Evolutionary conservation across 148 eudicot species (phyloP).

Genomic region (Rhododendron simsii): DNA sequence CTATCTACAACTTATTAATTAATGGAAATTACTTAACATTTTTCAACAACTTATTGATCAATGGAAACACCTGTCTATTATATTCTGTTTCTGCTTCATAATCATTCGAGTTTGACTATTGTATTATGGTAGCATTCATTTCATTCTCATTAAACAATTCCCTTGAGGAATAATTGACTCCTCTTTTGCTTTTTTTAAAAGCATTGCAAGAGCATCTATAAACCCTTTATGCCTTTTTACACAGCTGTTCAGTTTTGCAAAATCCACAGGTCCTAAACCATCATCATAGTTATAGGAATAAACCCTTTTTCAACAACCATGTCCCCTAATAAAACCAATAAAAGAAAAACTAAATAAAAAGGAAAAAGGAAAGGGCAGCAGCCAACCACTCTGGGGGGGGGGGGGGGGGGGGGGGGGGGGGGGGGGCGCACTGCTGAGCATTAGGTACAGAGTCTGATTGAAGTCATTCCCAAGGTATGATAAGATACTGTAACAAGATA

Average conservation of each 20-base stretch:
- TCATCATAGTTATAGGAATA: background rate
- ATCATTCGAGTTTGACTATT: background rate
- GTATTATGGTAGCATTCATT: background rate
- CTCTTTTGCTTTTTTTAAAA: conserved; percentile 14
- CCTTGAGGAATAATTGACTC: background rate
- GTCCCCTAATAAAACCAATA: background rate
- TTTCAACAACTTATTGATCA: too few relatives aligned
- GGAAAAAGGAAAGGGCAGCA: background rate
- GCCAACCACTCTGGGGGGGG: conserved; percentile 9
- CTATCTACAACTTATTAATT: too few relatives aligned
- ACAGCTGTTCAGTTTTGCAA: conserved; percentile 10
- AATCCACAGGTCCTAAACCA: background rate
- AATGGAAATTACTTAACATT: too few relatives aligned
- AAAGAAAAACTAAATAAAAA: background rate
- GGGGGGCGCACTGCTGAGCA: background rate
- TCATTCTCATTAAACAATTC: conserved; percentile 1
- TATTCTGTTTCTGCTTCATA: background rate
- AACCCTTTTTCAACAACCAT: conserved; percentile 11
- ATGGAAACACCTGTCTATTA: background rate
- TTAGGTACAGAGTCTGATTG: conserved; percentile 19
- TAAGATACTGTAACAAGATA: background rate
- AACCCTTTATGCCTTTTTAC: background rate
- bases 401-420: too few relatives aligned
- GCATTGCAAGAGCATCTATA: conserved; percentile 11
- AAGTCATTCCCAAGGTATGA: conserved; percentile 10